Evolutionary conservation across 2,329 filamentous ascomycete species (phyloP).

Genomic region (Monilinia laxa): DNA sequence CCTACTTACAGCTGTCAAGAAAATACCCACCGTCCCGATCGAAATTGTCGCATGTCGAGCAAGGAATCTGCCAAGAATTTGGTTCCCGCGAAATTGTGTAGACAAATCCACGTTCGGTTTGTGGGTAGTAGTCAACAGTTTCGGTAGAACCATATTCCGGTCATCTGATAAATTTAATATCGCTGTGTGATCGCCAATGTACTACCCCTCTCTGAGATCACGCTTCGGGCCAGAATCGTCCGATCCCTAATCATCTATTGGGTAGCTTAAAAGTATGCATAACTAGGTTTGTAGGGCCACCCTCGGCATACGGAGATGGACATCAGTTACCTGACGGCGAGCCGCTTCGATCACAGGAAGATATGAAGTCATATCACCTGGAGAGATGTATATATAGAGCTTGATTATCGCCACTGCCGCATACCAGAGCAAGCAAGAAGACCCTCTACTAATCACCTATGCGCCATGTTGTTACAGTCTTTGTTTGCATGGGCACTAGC

Average conservation of each 20-base stretch:
- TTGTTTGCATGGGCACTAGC: slow-evolving; percentile 13
- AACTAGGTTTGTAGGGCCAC: background rate
- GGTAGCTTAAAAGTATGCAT: background rate
- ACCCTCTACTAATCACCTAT: background rate
- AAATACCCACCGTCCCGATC: background rate
- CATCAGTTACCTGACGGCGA: background rate
- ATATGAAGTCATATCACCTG: slow-evolving; percentile 5
- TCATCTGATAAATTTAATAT: background rate
- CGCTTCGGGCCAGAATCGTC: slow-evolving; percentile 14
- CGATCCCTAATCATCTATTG: slow-evolving; percentile 15
- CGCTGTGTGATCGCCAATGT: background rate
- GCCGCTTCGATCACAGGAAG: background rate
- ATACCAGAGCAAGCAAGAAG: background rate
- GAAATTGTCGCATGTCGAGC: background rate
- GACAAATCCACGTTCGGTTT: background rate
- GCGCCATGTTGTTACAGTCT: slow-evolving; percentile 13
- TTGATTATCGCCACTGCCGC: background rate
- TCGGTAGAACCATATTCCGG: slow-evolving; percentile 5
- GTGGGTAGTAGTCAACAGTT: background rate
- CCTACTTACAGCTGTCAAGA: background rate
- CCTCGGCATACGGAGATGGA: background rate
- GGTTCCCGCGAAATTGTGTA: background rate
- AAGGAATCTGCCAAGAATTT: background rate
- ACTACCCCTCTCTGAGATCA: slow-evolving; percentile 10
- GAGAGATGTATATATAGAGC: slow-evolving; percentile 4